phyloP scores from a whole-genome alignment of 2,329 filamentous ascomycete genomes.

The Aspergillus melleus region DNA sequence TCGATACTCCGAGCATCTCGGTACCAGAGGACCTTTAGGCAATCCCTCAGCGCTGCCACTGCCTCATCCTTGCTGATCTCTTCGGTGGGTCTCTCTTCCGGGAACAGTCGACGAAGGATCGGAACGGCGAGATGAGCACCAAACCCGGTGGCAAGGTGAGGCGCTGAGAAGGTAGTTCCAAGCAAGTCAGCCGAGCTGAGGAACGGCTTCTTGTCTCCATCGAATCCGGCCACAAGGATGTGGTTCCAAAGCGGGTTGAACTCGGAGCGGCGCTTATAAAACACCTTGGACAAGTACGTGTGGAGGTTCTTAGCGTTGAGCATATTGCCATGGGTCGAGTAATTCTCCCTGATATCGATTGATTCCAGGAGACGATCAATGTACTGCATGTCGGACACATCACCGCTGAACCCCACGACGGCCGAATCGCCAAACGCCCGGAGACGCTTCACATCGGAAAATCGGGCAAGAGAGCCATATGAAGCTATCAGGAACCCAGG shows the following conservation, averaged over 20 bases:
- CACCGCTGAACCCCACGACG: constrained; percentile 90
- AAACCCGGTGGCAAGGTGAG: constrained; percentile 89
- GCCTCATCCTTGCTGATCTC: constrained; percentile 75
- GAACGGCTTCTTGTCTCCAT: constrained; percentile 78
- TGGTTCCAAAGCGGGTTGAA: constrained; percentile 99
- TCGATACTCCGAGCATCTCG: constrained; percentile 91
- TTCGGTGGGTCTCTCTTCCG: constrained; percentile 76
- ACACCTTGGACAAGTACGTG: constrained; percentile 92
- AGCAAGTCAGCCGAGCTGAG: constrained; percentile 88
- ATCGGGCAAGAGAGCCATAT: constrained; percentile 94
- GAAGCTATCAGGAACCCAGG: constrained; percentile 62
- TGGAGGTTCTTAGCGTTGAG: constrained; percentile 93
- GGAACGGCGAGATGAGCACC: constrained; percentile 91
- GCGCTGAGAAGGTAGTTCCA: constrained; percentile 85
- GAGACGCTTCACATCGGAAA: constrained; percentile 94
- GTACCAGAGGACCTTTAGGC: constrained; percentile 98
- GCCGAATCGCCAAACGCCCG: constrained; percentile 81
- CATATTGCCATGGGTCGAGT: constrained; percentile 57
- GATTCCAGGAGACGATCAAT: constrained; percentile 85
- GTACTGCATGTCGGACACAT: constrained; percentile 99
- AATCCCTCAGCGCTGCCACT: constrained; percentile 79
- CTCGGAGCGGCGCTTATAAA: constrained; percentile 91
- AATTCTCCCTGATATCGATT: constrained; percentile 86
- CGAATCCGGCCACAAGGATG: constrained; percentile 84
- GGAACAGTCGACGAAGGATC: constrained; percentile 78